Conservation (phyloP, 305 asterid species). For the Withania somnifera region DNA sequence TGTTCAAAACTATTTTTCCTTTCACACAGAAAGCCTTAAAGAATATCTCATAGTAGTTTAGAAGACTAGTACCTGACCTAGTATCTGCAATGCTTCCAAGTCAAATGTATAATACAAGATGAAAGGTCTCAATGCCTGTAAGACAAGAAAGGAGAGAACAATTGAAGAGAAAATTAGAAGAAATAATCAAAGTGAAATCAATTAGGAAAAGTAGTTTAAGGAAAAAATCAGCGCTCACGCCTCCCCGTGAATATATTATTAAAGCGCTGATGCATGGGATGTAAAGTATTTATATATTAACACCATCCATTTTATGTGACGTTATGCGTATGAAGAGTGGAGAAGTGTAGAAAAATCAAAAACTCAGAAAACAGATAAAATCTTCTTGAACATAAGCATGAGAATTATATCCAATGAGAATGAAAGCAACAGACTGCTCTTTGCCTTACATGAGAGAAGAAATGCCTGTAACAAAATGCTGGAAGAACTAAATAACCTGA, state of each 20-base stretch:
- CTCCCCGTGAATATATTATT: not conserved
- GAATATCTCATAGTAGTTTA: not conserved
- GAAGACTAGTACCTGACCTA: constrained; percentile 25
- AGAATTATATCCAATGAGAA: not conserved
- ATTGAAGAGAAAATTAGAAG: not conserved
- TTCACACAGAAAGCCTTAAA: not conserved
- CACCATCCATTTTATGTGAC: not conserved
- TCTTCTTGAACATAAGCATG: not conserved
- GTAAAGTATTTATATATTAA: not conserved
- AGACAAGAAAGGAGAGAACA: not conserved
- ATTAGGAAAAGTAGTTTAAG: not conserved
- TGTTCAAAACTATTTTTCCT: not conserved
- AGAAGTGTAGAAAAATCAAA: not conserved
- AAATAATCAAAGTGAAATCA: not conserved
- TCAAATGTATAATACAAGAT: constrained; percentile 54
- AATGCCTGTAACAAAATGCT: not conserved
- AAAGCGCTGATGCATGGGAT: not conserved
- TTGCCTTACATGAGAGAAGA: not conserved
- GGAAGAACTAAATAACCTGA: constrained; percentile 25
- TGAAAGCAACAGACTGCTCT: not conserved
- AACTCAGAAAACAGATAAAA: not conserved
- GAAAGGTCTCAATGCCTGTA: constrained; percentile 58
- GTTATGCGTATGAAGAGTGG: not conserved
- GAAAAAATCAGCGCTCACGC: not conserved
- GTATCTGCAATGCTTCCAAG: constrained; percentile 40